phyloP scores from a whole-genome alignment of 2,329 filamentous ascomycete genomes.

The Colletotrichum euphorbiae region DNA sequence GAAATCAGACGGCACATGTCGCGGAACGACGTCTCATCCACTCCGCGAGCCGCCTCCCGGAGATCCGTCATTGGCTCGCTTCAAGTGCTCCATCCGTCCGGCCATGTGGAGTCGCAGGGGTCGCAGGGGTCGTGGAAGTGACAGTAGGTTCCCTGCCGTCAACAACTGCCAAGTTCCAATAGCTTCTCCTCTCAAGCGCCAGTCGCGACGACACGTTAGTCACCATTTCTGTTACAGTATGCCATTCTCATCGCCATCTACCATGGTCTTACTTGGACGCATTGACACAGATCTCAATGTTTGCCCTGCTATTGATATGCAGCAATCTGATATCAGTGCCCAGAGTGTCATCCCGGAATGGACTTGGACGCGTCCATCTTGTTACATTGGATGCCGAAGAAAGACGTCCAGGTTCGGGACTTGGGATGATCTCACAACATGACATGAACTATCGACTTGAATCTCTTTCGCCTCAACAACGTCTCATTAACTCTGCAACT shows the following conservation, averaged over 20 bases:
- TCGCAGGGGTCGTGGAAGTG: neutral
- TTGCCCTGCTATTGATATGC: neutral
- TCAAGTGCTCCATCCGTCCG: constrained; percentile 15
- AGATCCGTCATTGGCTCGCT: constrained; percentile 12
- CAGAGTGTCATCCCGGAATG: constrained; percentile 12
- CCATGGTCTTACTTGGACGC: too few species aligned
- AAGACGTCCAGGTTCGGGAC: neutral
- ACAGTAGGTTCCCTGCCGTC: neutral
- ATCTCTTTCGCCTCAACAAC: neutral
- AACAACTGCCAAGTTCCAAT: neutral
- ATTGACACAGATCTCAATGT: neutral
- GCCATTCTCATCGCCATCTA: neutral
- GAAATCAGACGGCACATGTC: constrained; percentile 39
- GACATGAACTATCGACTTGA: neutral
- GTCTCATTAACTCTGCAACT: too few species aligned
- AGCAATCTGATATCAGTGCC: neutral
- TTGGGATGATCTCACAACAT: constrained; percentile 1
- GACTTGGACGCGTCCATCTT: neutral
- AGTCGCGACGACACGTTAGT: neutral
- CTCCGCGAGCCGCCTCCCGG: constrained; percentile 12
- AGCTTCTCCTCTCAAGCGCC: neutral
- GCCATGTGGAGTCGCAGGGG: constrained; percentile 10
- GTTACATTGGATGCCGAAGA: neutral
- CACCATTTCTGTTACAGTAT: neutral
- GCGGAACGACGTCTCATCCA: constrained; percentile 37